Percentiles rank a stretch among this genome's conserved stretches.
Evolutionary conservation across 1,284 basidiomycete genomes (phyloP).

Genomic region (Malassezia brasiliensis): DNA sequence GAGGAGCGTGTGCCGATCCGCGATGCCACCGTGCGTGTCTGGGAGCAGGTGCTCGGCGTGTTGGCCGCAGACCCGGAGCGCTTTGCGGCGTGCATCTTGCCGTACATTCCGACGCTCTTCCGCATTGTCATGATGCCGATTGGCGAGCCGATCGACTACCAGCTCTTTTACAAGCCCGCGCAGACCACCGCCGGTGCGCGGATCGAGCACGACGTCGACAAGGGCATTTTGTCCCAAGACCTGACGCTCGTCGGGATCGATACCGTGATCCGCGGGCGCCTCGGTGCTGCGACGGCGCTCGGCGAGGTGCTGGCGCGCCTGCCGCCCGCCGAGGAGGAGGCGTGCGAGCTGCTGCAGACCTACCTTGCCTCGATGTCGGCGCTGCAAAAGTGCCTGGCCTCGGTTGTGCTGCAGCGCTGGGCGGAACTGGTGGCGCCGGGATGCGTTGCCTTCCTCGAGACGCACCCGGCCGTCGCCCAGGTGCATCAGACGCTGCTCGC

Average conservation of each 20-base stretch:
- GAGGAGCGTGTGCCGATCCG: constrained; percentile 84
- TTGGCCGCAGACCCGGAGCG: constrained; percentile 19
- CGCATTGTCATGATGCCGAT: constrained; percentile 81
- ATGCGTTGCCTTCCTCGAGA: constrained; percentile 20
- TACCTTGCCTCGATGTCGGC: constrained; percentile 80
- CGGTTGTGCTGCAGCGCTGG: constrained; percentile 87
- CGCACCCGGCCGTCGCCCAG: constrained; percentile 18
- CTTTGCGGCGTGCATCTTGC: constrained; percentile 24
- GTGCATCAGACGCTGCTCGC: constrained; percentile 60
- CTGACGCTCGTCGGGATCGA: constrained; percentile 72
- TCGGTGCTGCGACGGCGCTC: constrained; percentile 70
- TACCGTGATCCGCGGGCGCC: constrained; percentile 67
- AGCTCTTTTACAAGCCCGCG: constrained; percentile 61
- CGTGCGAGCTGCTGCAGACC: constrained; percentile 60
- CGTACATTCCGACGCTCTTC: constrained; percentile 51
- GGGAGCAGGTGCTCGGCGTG: constrained; percentile 60
- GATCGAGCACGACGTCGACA: constrained; percentile 80
- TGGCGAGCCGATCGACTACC: constrained; percentile 66
- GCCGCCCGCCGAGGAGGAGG: constrained; percentile 30
- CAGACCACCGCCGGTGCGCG: constrained; percentile 32
- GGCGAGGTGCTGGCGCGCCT: constrained; percentile 64
- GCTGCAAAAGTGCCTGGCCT: constrained; percentile 75
- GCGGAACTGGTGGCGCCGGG: constrained; percentile 51
- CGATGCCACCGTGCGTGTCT: constrained; percentile 65
- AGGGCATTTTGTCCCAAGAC: constrained; percentile 87